These are phyloP conservation scores for Globisporangium okanoganense DNA, from an alignment of 352 stramenopile genomes.

Conservation along the genomic window DNA sequence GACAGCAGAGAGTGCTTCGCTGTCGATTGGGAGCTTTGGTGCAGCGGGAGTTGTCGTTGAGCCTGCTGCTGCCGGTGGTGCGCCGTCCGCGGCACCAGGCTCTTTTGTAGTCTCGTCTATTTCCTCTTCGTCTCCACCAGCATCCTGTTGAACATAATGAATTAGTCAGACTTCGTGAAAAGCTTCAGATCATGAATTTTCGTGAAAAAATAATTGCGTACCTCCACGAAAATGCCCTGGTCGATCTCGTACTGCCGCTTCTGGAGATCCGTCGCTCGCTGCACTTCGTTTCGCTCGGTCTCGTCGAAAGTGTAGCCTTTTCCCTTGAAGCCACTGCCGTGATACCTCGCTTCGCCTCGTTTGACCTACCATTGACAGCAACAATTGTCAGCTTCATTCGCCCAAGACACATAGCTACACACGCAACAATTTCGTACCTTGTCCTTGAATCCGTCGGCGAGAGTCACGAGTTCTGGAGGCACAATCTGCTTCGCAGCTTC, in stretches of 20 bases:
- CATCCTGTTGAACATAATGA: conserved; percentile 20
- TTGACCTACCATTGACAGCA: conserved; percentile 55
- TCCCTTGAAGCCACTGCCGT: conserved; percentile 95
- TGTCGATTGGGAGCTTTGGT: conserved; percentile 30
- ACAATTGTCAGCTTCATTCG: conserved; percentile 1
- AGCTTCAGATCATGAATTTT: too few species aligned
- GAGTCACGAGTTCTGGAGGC: conserved; percentile 80
- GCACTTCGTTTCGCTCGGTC: conserved; percentile 95
- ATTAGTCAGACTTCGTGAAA: background rate
- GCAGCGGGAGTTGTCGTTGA: background rate
- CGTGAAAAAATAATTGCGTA: too few species aligned
- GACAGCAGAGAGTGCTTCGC: conserved; percentile 63
- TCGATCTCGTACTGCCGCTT: conserved; percentile 88
- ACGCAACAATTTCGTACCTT: conserved; percentile 56
- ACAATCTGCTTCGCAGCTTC: conserved; percentile 79
- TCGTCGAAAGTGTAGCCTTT: conserved; percentile 99
- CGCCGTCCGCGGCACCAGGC: conserved; percentile 6
- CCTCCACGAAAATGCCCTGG: conserved; percentile 76
- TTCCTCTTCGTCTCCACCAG: conserved; percentile 55
- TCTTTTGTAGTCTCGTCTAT: conserved; percentile 34
- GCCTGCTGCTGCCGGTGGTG: background rate
- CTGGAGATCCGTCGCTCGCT: conserved; percentile 91
- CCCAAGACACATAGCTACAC: background rate
- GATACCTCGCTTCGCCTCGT: conserved; percentile 94
- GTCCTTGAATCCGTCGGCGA: conserved; percentile 95